phyloP scores from a whole-genome alignment of 306 rosid genomes.

The Lathyrus sativus region DNA sequence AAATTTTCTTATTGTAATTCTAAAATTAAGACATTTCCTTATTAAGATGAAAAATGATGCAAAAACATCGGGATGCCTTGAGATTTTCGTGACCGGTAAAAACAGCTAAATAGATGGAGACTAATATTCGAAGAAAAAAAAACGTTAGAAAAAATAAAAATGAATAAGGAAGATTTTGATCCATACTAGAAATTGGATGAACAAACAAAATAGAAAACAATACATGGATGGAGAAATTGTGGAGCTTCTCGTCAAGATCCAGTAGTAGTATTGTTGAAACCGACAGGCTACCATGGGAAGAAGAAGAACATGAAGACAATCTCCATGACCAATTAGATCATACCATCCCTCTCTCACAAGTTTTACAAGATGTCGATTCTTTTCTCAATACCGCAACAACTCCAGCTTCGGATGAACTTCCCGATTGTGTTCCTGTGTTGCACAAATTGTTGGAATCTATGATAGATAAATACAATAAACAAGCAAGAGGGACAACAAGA shows the following conservation, averaged over 20 bases:
- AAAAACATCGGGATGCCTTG: conserved; percentile 8
- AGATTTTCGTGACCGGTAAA: conserved; percentile 20
- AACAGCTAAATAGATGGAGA: conserved; percentile 14
- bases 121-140: background rate
- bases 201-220: background rate
- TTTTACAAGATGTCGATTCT: conserved; percentile 56
- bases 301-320: background rate
- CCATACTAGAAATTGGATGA: background rate
- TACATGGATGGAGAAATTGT: conserved; percentile 28
- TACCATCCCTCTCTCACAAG: background rate
- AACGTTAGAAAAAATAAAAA: background rate
- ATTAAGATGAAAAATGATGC: background rate
- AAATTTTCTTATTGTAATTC: background rate
- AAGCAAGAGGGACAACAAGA: background rate
- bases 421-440: conserved; percentile 42
- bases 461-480: conserved; percentile 39
- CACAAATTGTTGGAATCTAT: conserved; percentile 43
- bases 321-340: background rate
- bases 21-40: background rate
- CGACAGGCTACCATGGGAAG: background rate
- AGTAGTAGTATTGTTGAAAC: background rate
- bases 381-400: conserved; percentile 27
- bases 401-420: conserved; percentile 7
- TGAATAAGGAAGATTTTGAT: background rate
- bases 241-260: conserved; percentile 23